Evolutionary conservation across 805 yeast species (phyloP), one percentile per base, ranked within the genome.

Genomic region (Candida krabiensis): DNA sequence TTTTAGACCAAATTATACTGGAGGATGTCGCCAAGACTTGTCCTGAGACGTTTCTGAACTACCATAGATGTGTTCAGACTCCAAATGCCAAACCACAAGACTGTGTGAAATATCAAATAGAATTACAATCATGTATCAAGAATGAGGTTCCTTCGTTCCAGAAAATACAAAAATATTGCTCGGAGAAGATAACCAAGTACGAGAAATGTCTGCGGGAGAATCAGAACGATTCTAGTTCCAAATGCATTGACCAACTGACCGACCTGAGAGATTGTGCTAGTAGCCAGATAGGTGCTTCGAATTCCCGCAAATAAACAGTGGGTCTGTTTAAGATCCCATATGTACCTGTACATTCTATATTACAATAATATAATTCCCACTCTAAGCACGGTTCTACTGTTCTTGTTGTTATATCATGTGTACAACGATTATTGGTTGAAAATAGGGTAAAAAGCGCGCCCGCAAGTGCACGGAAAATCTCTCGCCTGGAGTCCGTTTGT

Each of bases 21-120:
- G 89, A 85, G 44, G 95, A 86, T 53, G 84, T 84, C 40, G 89
- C 95, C 11, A 73, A 77, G 38, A 67, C 71, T 53, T 86, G 96
- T 58, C 93, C 95, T 0, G 79, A 76, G 43, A 74, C 79, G 53
- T 86, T 86, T 47, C 63, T 86, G 40, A 75, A 72, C 19, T 86
- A 82, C 59, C 91, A 86, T 60, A 78, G 77, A 52, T 86, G 95
- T 55, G 73, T 86, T 60, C 61, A 70, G 38, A 78, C 44, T 9
- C 50, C 77, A 9, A 67, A 69, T 44, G 70, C 25, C 18, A 38
- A 41, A 16, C 35, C 73, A 17, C 52, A 60, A 14, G 64, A 67
- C 41, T 86, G 95, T 55, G 58, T 63, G 0, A 58, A 56, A 27
- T 74, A 80, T 46, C 95, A 85, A 59, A 58, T 61, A 28, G 69